These are phyloP conservation scores for Pezicula radicicola DNA, from an alignment of 2,329 filamentous ascomycete genomes.

Conservation along the genomic window DNA sequence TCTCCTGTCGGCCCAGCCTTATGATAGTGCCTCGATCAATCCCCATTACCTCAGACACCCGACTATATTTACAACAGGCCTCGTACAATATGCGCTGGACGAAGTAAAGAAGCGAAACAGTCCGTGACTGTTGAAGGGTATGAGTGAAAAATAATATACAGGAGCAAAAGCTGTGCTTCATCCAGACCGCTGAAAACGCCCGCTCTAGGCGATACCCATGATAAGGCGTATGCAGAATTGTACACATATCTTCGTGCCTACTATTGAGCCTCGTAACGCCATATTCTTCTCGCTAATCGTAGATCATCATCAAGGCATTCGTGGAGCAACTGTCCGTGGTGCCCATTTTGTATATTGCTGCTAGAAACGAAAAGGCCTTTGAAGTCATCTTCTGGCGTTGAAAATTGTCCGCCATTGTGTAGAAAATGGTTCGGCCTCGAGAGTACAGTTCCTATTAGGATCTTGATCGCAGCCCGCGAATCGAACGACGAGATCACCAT, in stretches of 20 bases:
- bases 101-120: neutral
- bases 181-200: constrained; percentile 22
- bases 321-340: constrained; percentile 6
- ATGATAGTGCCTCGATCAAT: too few species aligned
- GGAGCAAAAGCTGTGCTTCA: constrained; percentile 13
- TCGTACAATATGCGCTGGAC: neutral
- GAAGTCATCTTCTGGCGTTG: constrained; percentile 15
- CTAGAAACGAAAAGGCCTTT: constrained; percentile 3
- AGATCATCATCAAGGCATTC: constrained; percentile 19
- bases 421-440: constrained; percentile 52
- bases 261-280: constrained; percentile 18
- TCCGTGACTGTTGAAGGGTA: constrained; percentile 20
- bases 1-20: too few species aligned
- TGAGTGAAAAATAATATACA: constrained; percentile 23
- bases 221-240: constrained; percentile 18
- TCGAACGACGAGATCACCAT: constrained; percentile 81
- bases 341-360: constrained; percentile 8
- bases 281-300: constrained; percentile 20
- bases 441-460: constrained; percentile 60
- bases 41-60: neutral
- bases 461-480: constrained; percentile 69
- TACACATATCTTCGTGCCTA: constrained; percentile 17
- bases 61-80: neutral
- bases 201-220: constrained; percentile 17
- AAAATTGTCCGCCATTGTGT: constrained; percentile 30